Percentiles rank a stretch among this genome's conserved stretches.
These are phyloP conservation scores for Coemansia furcata DNA, from an alignment of 192 early-diverging fungal genomes.

Conservation along the genomic window DNA sequence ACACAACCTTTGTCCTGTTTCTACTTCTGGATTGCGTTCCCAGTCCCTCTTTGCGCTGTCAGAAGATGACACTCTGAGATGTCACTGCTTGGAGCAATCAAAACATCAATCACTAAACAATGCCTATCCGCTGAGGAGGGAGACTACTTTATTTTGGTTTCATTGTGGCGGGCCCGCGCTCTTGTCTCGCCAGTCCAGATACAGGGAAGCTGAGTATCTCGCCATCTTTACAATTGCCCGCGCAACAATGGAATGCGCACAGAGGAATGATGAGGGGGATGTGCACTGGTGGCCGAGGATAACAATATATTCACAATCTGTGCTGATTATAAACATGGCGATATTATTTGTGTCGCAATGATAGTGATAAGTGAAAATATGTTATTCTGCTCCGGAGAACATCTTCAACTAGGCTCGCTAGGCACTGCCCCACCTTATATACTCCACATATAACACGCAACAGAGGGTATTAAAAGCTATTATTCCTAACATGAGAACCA, in stretches of 20 bases:
- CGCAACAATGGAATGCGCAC: background rate
- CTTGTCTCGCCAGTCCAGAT: background rate
- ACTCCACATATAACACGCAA: too few species aligned
- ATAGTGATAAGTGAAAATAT: too few species aligned
- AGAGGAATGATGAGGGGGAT: background rate
- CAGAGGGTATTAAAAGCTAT: too few species aligned
- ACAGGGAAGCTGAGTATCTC: background rate
- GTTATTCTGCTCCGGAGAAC: too few species aligned
- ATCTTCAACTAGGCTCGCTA: too few species aligned
- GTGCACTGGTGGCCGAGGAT: background rate
- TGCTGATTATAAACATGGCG: background rate
- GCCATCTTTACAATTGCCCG: background rate
- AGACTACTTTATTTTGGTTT: background rate
- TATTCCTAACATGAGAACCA: too few species aligned
- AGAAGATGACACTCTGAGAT: slow-evolving; percentile 4
- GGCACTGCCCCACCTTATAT: too few species aligned
- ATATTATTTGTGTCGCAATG: background rate
- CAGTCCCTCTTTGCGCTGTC: background rate
- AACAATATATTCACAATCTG: background rate
- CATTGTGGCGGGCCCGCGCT: background rate
- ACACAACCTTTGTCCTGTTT: background rate
- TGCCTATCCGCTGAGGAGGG: background rate
- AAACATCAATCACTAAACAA: background rate
- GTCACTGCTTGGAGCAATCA: background rate
- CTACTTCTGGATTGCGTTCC: background rate